Conservation (phyloP, 495 filamentous ascomycete genomes). For the Penicillium turbatum region DNA sequence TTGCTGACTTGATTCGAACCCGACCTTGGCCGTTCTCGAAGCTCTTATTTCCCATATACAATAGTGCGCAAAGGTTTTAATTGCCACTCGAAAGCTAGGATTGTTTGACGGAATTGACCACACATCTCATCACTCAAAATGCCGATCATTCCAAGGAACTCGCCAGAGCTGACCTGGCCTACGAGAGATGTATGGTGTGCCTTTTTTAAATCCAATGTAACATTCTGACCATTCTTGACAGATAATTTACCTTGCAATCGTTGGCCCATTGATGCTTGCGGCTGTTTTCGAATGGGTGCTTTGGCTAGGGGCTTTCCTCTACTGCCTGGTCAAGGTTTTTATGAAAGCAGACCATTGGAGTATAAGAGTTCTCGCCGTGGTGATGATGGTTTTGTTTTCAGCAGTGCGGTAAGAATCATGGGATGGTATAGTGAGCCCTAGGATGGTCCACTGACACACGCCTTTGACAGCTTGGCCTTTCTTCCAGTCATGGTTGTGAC, state of each 20-base stretch:
- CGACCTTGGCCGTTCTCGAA: too few species aligned
- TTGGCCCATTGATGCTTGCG: constrained; percentile 76
- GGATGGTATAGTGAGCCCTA: not conserved
- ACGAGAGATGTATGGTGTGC: constrained; percentile 58
- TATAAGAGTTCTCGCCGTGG: constrained; percentile 67
- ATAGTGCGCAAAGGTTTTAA: too few species aligned
- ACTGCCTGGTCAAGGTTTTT: constrained; percentile 85
- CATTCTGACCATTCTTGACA: constrained; percentile 26
- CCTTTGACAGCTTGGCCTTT: constrained; percentile 64
- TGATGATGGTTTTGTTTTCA: constrained; percentile 71
- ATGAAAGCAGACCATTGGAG: constrained; percentile 86
- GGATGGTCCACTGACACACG: not conserved
- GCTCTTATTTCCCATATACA: too few species aligned
- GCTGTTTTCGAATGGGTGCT: constrained; percentile 92
- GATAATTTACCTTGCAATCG: constrained; percentile 78
- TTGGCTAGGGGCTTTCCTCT: constrained; percentile 87
- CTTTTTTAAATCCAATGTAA: not conserved
- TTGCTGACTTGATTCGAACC: too few species aligned
- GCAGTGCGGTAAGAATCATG: constrained; percentile 60
- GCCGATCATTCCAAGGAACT: constrained; percentile 5
- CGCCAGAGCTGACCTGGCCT: constrained; percentile 45
- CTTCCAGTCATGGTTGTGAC: constrained; percentile 94
- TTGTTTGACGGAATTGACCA: too few species aligned
- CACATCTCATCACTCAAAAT: not conserved
- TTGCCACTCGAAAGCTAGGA: too few species aligned